Evolutionary conservation across 805 yeast genomes (phyloP), one percentile per base, ranked within the genome.

Genomic region (Saccharomycopsis sp.): DNA sequence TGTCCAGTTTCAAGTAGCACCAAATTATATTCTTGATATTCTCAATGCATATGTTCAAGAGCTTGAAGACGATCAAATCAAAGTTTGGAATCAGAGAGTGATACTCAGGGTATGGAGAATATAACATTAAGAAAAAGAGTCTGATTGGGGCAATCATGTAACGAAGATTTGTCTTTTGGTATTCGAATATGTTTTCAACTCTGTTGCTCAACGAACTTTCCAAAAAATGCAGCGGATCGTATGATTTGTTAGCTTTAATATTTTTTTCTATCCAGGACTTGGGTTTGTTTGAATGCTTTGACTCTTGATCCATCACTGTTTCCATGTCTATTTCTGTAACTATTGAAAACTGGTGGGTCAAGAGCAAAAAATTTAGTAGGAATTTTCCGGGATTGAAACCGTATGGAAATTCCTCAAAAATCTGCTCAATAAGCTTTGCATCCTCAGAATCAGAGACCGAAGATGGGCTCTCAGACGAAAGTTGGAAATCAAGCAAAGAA

Each of bases 1-100:
- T 10, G 16, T 39, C 32, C 5, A 7, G 16, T n/a, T 32, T 36
- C 20, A 41, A 36, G 32, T 27, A 41, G 18, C 47, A 9, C 45
- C 45, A 41, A 10, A 41, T 15, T n/a, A 41, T 30, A 26, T 41
- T 41, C 33, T 26, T 41, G 30, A 25, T 27, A 18, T 23, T 41
- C 16, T 13, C 19, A 7, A 41, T n/a, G 15, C 20, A 12, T 5
- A 41, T 6, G 26, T 41, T 41, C 15, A 22, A 16, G 8, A 36
- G 17, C 18, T 22, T 13, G 15, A 41, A 16, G 5, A 41, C 9
- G 4, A 41, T 16, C 12, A 16, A 15, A 12, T 6, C 30, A 17
- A 41, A 41, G 27, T 29, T 18, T 10, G 13, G 20, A 7, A 34
- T 21, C 15, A 18, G 19, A 7, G 8, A 10, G 18, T 18, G 34